phyloP scores from a whole-genome alignment of 1,284 basidiomycete genomes.

The Earliella scabrosa region DNA sequence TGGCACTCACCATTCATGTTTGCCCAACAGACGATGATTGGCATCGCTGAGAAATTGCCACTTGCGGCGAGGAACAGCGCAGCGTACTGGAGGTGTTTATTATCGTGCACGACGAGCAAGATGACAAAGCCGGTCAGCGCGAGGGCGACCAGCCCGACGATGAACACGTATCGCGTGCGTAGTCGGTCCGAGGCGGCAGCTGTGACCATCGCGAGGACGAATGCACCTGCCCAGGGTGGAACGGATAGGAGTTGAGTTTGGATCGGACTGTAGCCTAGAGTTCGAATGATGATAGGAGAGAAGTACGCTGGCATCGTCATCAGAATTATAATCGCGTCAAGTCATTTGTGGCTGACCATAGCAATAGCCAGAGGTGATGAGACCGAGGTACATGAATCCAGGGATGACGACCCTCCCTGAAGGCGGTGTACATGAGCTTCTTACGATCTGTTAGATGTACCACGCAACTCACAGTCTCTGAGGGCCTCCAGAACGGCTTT shows the following conservation, averaged over 20 bases:
- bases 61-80: conserved; percentile 37
- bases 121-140: conserved; percentile 34
- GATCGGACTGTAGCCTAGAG: conserved; percentile 47
- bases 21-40: conserved; percentile 39
- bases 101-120: conserved; percentile 33
- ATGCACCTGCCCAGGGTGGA: conserved; percentile 46
- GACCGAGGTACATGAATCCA: conserved; percentile 38
- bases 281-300: conserved; percentile 40
- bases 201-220: conserved; percentile 35
- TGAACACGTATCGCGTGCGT: conserved; percentile 33
- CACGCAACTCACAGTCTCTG: conserved; percentile 30
- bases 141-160: conserved; percentile 27
- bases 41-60: conserved; percentile 38
- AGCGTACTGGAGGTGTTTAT: conserved; percentile 34
- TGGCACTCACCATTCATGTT: conserved; percentile 33
- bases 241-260: conserved; percentile 58
- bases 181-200: conserved; percentile 31
- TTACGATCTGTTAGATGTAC: no score
- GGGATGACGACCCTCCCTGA: conserved; percentile 36
- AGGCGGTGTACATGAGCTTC: neutral
- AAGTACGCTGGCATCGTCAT: conserved; percentile 31
- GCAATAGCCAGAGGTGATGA: conserved; percentile 36
- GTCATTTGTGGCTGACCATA: conserved; percentile 33
- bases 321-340: no score
- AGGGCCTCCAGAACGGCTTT: conserved; percentile 26